phyloP scores from a whole-genome alignment of 306 rosid genomes.

The Delonix regia region DNA sequence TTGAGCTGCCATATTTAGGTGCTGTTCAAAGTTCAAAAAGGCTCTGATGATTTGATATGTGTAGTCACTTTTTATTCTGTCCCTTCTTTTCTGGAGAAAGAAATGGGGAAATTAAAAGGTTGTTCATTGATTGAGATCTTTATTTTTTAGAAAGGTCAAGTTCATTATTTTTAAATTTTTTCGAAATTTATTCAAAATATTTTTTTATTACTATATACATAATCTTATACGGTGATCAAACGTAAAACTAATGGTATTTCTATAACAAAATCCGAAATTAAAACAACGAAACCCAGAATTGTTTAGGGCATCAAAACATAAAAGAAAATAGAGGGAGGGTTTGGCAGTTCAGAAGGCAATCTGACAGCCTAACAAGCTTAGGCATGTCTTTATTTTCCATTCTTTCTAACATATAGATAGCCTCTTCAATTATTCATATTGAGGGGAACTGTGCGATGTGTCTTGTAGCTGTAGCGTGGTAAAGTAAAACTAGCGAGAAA shows the following conservation, averaged over 20 bases:
- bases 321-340: not conserved
- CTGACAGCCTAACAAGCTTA: constrained; percentile 34
- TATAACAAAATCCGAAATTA: not conserved
- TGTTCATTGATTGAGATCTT: too few species aligned
- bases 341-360: constrained; percentile 34
- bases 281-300: not conserved
- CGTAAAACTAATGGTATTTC: too few species aligned
- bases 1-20: not conserved
- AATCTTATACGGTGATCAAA: too few species aligned
- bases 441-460: not conserved
- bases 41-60: not conserved
- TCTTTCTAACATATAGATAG: not conserved
- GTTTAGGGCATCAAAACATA: constrained; percentile 16
- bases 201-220: too few species aligned
- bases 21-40: not conserved
- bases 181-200: too few species aligned
- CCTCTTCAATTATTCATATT: not conserved
- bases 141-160: too few species aligned
- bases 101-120: not conserved
- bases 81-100: not conserved
- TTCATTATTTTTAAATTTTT: too few species aligned
- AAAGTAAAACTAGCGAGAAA: constrained; percentile 39
- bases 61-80: not conserved
- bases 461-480: not conserved
- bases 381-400: constrained; percentile 14